Evolutionary conservation across 768 basidiomycete species (phyloP).

Genomic region (Serpula lacrymans): DNA sequence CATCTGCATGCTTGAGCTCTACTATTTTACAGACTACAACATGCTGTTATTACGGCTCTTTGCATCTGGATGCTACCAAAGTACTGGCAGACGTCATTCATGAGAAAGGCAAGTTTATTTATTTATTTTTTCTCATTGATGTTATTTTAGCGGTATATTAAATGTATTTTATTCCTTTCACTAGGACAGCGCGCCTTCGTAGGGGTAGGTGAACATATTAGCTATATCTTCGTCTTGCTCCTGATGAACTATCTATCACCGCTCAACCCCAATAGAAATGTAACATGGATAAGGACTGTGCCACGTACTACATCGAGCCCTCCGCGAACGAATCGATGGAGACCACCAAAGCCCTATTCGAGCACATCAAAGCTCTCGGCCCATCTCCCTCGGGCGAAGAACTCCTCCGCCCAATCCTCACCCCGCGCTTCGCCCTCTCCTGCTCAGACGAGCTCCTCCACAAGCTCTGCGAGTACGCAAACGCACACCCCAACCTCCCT

Average conservation of each 20-base stretch:
- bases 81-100: slow-evolving; percentile 74
- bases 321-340: slow-evolving; percentile 55
- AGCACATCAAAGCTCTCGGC: slow-evolving; percentile 60
- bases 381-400: slow-evolving; percentile 35
- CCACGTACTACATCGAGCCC: slow-evolving; percentile 66
- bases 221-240: slow-evolving; percentile 1
- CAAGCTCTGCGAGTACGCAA: slow-evolving; percentile 59
- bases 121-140: not conserved
- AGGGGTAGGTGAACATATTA: slow-evolving; percentile 51
- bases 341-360: slow-evolving; percentile 62
- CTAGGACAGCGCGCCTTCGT: slow-evolving; percentile 84
- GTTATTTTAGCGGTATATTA: not conserved
- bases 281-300: slow-evolving; percentile 46
- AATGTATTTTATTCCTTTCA: not conserved
- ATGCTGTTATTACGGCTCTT: slow-evolving; percentile 84
- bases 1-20: slow-evolving; percentile 5
- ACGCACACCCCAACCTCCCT: slow-evolving; percentile 54
- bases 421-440: slow-evolving; percentile 94
- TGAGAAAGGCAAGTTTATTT: slow-evolving; percentile 43
- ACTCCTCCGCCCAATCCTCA: slow-evolving; percentile 86
- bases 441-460: slow-evolving; percentile 71
- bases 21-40: slow-evolving; percentile 75
- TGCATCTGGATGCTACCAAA: slow-evolving; percentile 81
- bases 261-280: slow-evolving; percentile 25
- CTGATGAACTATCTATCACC: slow-evolving; percentile 1